These are phyloP conservation scores for Noccaea caerulescens DNA, from an alignment of 345 rosid species.

Conservation along the genomic window DNA sequence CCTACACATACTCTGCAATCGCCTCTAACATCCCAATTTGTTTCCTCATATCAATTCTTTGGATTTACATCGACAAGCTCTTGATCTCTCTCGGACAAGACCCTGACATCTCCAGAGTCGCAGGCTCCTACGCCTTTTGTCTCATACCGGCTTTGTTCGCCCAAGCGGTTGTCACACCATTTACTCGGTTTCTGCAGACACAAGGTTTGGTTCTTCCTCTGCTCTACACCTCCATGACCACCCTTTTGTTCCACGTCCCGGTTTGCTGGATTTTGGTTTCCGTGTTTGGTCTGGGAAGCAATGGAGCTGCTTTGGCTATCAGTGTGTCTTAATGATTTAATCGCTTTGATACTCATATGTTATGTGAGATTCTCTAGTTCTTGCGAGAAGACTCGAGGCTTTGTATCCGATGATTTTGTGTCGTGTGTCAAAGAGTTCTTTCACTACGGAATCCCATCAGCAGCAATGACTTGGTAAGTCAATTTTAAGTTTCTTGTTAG, in stretches of 20 bases:
- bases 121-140: slow-evolving; percentile 30
- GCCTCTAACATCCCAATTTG: slow-evolving; percentile 25
- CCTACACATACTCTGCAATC: slow-evolving; percentile 34
- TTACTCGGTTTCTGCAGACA: slow-evolving; percentile 40
- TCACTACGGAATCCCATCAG: slow-evolving; percentile 53
- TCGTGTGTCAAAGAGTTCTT: slow-evolving; percentile 43
- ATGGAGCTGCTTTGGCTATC: slow-evolving; percentile 53
- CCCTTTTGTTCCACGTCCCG: slow-evolving; percentile 34
- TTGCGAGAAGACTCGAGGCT: slow-evolving; percentile 47
- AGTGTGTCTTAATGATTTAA: slow-evolving; percentile 55
- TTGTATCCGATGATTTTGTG: slow-evolving; percentile 37
- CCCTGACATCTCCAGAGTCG: slow-evolving; percentile 36
- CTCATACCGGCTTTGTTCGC: slow-evolving; percentile 34
- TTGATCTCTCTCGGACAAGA: slow-evolving; percentile 35
- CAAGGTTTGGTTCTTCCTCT: slow-evolving; percentile 38
- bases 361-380: slow-evolving; percentile 46
- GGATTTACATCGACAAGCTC: slow-evolving; percentile 34
- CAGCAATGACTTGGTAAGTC: slow-evolving; percentile 52
- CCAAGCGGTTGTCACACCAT: slow-evolving; percentile 36
- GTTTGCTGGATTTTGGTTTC: slow-evolving; percentile 29
- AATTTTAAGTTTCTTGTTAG: too few species aligned
- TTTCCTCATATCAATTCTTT: slow-evolving; percentile 31
- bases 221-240: slow-evolving; percentile 23
- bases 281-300: slow-evolving; percentile 39
- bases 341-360: slow-evolving; percentile 41